Conservation (phyloP, 1,284 basidiomycete genomes). For the Uromyces viciae-fabae region DNA sequence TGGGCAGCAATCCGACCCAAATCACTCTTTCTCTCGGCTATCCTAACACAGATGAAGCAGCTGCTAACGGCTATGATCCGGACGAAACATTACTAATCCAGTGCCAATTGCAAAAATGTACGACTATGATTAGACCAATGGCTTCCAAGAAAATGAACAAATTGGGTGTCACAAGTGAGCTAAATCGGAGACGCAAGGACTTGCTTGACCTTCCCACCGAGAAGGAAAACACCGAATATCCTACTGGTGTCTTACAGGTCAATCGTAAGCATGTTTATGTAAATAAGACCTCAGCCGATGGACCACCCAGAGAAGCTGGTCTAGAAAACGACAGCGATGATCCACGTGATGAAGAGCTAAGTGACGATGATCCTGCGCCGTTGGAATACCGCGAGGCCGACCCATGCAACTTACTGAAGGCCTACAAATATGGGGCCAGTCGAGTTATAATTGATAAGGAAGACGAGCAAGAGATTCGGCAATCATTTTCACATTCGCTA, state of each 20-base stretch:
- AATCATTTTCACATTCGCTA: conserved; percentile 12
- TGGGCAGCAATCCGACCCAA: neutral
- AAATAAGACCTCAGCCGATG: neutral
- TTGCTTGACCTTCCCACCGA: neutral
- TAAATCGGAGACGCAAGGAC: neutral
- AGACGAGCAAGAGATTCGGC: conserved; percentile 20
- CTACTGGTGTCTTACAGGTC: conserved; percentile 2
- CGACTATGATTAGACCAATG: conserved; percentile 29
- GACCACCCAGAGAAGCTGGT: neutral
- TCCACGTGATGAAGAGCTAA: neutral
- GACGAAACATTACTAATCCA: conserved; percentile 3
- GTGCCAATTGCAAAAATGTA: conserved; percentile 30
- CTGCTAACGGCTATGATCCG: conserved; percentile 13
- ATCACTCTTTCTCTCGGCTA: conserved; percentile 29
- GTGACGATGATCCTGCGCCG: conserved; percentile 14
- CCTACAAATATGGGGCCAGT: conserved; percentile 35
- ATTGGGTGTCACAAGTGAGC: conserved; percentile 12
- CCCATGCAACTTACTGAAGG: conserved; percentile 1
- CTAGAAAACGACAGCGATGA: conserved; percentile 12
- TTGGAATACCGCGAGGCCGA: conserved; percentile 18
- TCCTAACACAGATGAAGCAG: neutral
- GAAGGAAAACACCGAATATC: conserved; percentile 14
- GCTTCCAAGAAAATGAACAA: conserved; percentile 36
- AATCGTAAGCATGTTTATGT: conserved; percentile 32
- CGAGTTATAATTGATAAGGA: conserved; percentile 23